Percentiles rank a stretch among this genome's conserved stretches.
Evolutionary conservation across 371 early-diverging fungal genomes (phyloP).

Genomic region (Batkoa obscura): DNA sequence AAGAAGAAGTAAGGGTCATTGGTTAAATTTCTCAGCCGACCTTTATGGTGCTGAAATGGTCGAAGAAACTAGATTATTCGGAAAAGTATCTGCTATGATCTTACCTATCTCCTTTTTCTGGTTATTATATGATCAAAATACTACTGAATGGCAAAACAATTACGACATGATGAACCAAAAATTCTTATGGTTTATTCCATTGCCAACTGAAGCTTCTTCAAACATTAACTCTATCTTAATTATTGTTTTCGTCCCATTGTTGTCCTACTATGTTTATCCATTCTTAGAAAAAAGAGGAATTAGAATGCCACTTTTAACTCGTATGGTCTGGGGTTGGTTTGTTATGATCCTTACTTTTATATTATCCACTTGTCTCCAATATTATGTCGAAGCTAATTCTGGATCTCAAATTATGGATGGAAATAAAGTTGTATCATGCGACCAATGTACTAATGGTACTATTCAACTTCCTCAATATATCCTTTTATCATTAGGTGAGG

Average conservation of each 20-base stretch:
- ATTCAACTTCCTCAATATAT: conserved; percentile 33
- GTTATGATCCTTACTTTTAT: conserved; percentile 1
- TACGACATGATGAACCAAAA: conserved; percentile 15
- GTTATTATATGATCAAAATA: conserved; percentile 35
- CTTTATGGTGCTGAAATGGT: conserved; percentile 1
- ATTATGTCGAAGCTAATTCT: neutral
- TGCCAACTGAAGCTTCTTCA: neutral
- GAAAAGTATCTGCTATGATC: conserved; percentile 13
- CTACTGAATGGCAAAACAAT: conserved; percentile 11
- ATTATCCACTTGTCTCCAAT: neutral
- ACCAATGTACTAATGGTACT: conserved; percentile 11
- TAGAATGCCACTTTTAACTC: neutral
- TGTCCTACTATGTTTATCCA: conserved; percentile 1
- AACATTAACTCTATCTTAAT: conserved; percentile 3
- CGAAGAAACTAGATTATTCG: conserved; percentile 6
- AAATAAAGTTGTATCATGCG: conserved; percentile 1
- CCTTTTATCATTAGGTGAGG: conserved; percentile 31
- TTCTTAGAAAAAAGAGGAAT: conserved; percentile 5
- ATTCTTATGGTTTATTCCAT: conserved; percentile 10
- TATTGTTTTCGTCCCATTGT: conserved; percentile 2
- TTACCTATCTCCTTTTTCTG: conserved; percentile 28
- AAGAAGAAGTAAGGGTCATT: neutral
- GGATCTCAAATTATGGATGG: neutral
- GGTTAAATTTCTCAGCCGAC: conserved; percentile 6
- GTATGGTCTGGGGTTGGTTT: conserved; percentile 3